phyloP scores from a whole-genome alignment of 2,329 filamentous ascomycete genomes.

The Neofusicoccum sp. region DNA sequence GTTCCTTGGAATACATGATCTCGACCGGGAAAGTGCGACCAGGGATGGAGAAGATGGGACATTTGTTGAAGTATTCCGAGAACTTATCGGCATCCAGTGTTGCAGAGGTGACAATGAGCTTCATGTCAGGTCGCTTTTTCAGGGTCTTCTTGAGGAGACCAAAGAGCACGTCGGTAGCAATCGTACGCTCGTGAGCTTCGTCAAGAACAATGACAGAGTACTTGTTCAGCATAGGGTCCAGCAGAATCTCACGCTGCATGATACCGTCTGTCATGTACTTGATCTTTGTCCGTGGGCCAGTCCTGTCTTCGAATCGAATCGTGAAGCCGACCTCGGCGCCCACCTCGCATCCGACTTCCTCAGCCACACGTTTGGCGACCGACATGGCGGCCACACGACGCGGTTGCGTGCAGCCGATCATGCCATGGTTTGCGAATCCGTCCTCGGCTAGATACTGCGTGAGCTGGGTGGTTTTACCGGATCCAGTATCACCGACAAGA shows the following conservation, averaged over 20 bases:
- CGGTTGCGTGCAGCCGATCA: constrained; percentile 95
- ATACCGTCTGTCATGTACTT: constrained; percentile 99
- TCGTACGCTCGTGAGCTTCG: constrained; percentile 95
- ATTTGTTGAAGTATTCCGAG: constrained; percentile 91
- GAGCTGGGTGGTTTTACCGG: constrained; percentile 93
- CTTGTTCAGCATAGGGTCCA: constrained; percentile 84
- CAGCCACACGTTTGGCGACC: constrained; percentile 93
- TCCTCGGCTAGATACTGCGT: constrained; percentile 94
- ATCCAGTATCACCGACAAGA: constrained; percentile 95
- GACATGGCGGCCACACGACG: constrained; percentile 98
- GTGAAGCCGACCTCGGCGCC: constrained; percentile 97
- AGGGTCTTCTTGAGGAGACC: constrained; percentile 91
- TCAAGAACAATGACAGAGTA: constrained; percentile 99
- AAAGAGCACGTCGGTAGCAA: constrained; percentile 97
- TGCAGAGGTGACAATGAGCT: constrained; percentile 98
- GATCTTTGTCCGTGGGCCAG: constrained; percentile 80
- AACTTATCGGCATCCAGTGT: constrained; percentile 98
- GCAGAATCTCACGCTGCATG: constrained; percentile 92
- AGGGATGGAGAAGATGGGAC: constrained; percentile 94
- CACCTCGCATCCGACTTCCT: constrained; percentile 90
- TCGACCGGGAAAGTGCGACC: constrained; percentile 95
- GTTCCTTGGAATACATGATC: constrained; percentile 90
- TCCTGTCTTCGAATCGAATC: constrained; percentile 97
- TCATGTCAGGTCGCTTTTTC: constrained; percentile 77
- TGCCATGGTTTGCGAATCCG: constrained; percentile 80